phyloP scores from a whole-genome alignment of 2,329 filamentous ascomycete species.

The Rhynchosporium agropyri region DNA sequence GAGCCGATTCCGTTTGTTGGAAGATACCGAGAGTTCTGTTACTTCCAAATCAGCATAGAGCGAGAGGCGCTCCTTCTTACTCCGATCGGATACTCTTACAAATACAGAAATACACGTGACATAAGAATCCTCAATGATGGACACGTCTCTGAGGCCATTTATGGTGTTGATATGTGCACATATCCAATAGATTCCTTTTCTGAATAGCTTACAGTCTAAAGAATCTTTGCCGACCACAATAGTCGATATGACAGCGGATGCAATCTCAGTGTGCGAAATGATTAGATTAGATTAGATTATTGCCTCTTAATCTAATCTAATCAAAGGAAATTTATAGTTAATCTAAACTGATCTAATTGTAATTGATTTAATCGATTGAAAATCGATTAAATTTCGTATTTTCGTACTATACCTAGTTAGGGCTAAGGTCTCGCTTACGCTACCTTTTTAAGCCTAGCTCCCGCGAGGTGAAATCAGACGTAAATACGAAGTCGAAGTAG shows the following conservation, averaged over 20 bases:
- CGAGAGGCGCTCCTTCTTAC: not conserved
- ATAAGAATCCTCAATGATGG: not conserved
- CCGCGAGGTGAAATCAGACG: too few species aligned
- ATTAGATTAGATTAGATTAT: too few species aligned
- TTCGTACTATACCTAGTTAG: too few species aligned
- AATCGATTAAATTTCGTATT: too few species aligned
- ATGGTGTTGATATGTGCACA: not conserved
- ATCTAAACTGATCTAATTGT: too few species aligned
- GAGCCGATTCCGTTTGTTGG: conserved; percentile 14
- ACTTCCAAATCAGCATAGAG: not conserved
- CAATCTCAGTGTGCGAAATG: too few species aligned
- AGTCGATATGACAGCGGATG: conserved; percentile 14
- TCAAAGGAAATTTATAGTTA: too few species aligned
- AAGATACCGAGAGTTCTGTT: not conserved
- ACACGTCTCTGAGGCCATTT: not conserved
- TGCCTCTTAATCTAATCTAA: too few species aligned
- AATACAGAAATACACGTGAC: not conserved
- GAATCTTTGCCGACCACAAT: conserved; percentile 7
- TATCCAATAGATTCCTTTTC: conserved; percentile 13
- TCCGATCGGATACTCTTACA: not conserved
- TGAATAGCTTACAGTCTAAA: conserved; percentile 16
- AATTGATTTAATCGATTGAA: too few species aligned
- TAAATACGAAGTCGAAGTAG: too few species aligned
- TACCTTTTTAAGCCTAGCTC: too few species aligned
- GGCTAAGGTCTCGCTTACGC: too few species aligned